Evolutionary conservation across 495 filamentous ascomycete genomes (phyloP).

Genomic region (Cudoniella acicularis): DNA sequence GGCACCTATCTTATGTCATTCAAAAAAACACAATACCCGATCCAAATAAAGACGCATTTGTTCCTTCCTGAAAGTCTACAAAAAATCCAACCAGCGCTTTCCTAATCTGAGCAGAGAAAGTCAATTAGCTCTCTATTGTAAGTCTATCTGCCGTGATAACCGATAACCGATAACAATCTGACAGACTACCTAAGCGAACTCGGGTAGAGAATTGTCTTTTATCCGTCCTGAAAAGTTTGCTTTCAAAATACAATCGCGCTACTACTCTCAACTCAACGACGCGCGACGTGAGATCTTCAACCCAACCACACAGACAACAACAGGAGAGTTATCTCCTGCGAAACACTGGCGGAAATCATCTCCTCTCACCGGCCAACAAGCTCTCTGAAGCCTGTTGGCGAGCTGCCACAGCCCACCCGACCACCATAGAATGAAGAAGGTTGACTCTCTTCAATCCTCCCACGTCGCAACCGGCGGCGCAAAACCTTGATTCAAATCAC

Average conservation of each 20-base stretch:
- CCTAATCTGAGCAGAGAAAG: not conserved
- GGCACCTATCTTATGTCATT: no score
- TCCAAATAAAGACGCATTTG: not conserved
- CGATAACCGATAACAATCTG: no score
- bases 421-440: constrained; percentile 21
- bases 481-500: not conserved
- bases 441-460: constrained; percentile 6
- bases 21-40: no score
- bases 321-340: constrained; percentile 11
- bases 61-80: not conserved
- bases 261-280: not conserved
- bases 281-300: not conserved
- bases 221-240: not conserved
- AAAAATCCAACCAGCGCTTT: not conserved
- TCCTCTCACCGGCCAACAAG: constrained; percentile 14
- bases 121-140: not conserved
- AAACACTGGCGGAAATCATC: constrained; percentile 18
- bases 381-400: constrained; percentile 15
- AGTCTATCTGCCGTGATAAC: not conserved
- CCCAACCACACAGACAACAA: not conserved
- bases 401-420: constrained; percentile 15
- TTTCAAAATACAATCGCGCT: not conserved
- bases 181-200: not conserved
- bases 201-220: not conserved
- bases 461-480: not conserved